Base-by-base conservation (phyloP, 2,329 filamentous ascomycete genomes). In the Didymella arachidicola region DNA sequence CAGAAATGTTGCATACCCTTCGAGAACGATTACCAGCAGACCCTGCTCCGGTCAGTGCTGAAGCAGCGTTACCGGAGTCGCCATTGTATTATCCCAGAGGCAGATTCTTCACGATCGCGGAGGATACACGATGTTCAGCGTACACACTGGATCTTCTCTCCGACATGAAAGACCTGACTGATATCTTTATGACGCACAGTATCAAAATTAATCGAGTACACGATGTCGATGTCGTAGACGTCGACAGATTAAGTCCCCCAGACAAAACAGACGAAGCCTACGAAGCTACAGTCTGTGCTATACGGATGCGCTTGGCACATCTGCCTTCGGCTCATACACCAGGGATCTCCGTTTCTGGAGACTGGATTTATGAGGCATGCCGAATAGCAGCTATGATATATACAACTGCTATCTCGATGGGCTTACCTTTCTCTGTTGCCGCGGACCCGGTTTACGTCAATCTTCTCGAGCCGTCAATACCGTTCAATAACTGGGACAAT, bases 281-380 rank as follows among this genome's bases (percentile, higher is more conserved):
- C 38, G 64, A 69, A 18, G 29, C 29, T 2, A 64, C 57, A 18
- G 32, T 69, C 2, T 30, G 46, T 7, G 60, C 42, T 6, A 68
- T 75, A 18, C 55, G 57, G 11, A 53, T 62, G 11, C 68, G 65
- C 34, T 19, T 73, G 7, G 45, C 51, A 1, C 46, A 54, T 7
- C 41, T 71, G 12, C 68, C 71, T 19, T 67, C 68, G n/a, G 73
- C 73, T 7, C 54, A 65, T 16, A 62, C 56, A 2, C 60, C 64
- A 30, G 67, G 62, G 19, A 52, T 66, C 7, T 53, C 65, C 8
- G 65, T 61, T 1, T 65, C 65, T 3, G 62, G 66, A 16, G 72
- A 75, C 50, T 74, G 67, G 66, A 47, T 76, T 7, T 77, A 75
- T 50, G 75, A 78, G 51, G 60, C 73, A 10, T 73, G 70, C 45